Percentiles rank a stretch among this genome's conserved stretches.
Conservation (phyloP, 2,329 filamentous ascomycete species). For the Penicillium griseofulvum region DNA sequence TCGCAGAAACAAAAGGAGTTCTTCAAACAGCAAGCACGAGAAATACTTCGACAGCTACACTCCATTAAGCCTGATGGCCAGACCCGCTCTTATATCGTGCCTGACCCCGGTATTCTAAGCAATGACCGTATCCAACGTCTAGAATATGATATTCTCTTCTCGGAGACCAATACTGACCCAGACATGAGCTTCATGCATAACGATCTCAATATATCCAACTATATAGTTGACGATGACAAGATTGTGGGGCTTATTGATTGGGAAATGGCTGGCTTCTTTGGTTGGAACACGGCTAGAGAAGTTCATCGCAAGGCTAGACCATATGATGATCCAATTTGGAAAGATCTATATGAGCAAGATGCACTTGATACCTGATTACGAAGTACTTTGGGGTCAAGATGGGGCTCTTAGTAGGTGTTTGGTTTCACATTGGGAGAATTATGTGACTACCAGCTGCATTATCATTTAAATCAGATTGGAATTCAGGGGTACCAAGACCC, state of each 20-base stretch:
- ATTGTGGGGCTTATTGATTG: slow-evolving; percentile 44
- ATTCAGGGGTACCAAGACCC: too few relatives aligned
- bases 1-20: slow-evolving; percentile 29
- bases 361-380: not conserved
- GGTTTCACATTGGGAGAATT: too few relatives aligned
- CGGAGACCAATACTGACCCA: slow-evolving; percentile 21
- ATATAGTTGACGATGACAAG: slow-evolving; percentile 39
- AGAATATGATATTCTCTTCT: slow-evolving; percentile 38
- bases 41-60: slow-evolving; percentile 31
- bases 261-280: slow-evolving; percentile 45
- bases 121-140: slow-evolving; percentile 30
- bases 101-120: slow-evolving; percentile 26
- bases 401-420: too few relatives aligned
- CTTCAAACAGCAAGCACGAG: slow-evolving; percentile 39
- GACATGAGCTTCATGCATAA: slow-evolving; percentile 43
- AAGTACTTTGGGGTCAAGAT: not conserved
- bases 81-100: slow-evolving; percentile 21
- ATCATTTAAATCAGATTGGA: too few relatives aligned
- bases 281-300: slow-evolving; percentile 27
- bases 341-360: slow-evolving; percentile 39
- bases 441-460: too few relatives aligned
- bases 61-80: slow-evolving; percentile 22
- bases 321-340: slow-evolving; percentile 19
- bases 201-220: slow-evolving; percentile 39
- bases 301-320: slow-evolving; percentile 21